Evolutionary conservation across 2,329 filamentous ascomycete genomes (phyloP), one percentile per base, ranked within the genome.

Genomic region (Monosporascus sp.): DNA sequence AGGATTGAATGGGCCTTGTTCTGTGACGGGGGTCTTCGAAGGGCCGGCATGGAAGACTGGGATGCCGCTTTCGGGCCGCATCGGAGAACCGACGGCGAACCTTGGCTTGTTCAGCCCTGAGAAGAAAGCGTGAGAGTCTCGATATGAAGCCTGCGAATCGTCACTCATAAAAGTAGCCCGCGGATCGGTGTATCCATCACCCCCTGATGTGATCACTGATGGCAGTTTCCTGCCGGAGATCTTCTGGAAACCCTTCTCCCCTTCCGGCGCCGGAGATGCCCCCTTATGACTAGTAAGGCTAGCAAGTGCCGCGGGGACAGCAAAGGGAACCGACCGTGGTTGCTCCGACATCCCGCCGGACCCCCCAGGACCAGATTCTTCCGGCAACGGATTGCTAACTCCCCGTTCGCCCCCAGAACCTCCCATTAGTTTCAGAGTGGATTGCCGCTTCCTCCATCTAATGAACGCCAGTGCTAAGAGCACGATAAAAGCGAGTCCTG

Each of bases 21-120:
- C 78, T 53, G 80, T 79, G 17, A 87, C 72, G 1, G 85, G 81
- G 3, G 81, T 84, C 51, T 84, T 78, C 18, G 80, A 83, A 17
- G 86, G 86, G n/a, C 85, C 81, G n/a, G 81, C 78, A 56, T 84
- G 77, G 64, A 85, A 78, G 35, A 85, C 73, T n/a, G 80, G 77
- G 4, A 84, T 71, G 9, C 82, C 81, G 62, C 82, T 85, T 51
- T 81, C 76, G 31, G 80, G 80, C 46, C 81, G 75, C 79, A 84
- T 84, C 6, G 81, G 80, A 8, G 75, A 72, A 18, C 81, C 81
- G 9, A 84, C 71, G 7, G 81, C 76, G 37, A 84, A 68, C 52
- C 74, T 74, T 44, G 64, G 70, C 9, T 70, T 65, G 9, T 51
- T 53, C 24, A 56, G 58, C 5, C 31, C 31, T 5, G 31, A 35